These are phyloP conservation scores for Botrytis sinoallii DNA, from an alignment of 2,329 filamentous ascomycete species.

Conservation along the genomic window DNA sequence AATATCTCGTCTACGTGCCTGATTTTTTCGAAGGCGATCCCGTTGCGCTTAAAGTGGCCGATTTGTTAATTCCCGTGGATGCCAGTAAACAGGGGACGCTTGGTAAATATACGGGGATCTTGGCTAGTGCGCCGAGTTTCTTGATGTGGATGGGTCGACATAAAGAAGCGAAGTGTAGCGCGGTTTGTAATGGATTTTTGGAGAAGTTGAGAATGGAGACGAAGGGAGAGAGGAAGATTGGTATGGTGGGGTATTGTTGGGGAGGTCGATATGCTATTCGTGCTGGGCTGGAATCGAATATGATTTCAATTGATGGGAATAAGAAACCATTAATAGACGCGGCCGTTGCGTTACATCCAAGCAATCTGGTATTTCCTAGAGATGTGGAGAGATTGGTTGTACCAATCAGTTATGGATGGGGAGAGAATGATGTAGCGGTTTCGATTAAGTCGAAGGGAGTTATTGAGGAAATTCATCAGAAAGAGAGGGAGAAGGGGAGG, in stretches of 20 bases:
- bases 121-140: slow-evolving; percentile 37
- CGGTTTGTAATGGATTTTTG: slow-evolving; percentile 34
- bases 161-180: slow-evolving; percentile 35
- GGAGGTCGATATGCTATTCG: slow-evolving; percentile 40
- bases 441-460: slow-evolving; percentile 29
- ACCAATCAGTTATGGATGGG: slow-evolving; percentile 38
- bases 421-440: slow-evolving; percentile 34
- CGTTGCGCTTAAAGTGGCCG: slow-evolving; percentile 37
- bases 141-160: slow-evolving; percentile 39
- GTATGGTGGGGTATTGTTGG: slow-evolving; percentile 42
- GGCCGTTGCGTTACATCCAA: slow-evolving; percentile 33
- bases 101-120: slow-evolving; percentile 41
- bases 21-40: slow-evolving; percentile 39
- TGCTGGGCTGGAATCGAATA: slow-evolving; percentile 35
- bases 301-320: slow-evolving; percentile 39
- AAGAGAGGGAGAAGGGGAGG: slow-evolving; percentile 33
- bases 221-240: slow-evolving; percentile 35
- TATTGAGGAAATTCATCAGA: neutral
- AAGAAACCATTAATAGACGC: neutral
- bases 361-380: slow-evolving; percentile 38
- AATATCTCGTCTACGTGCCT: slow-evolving; percentile 38
- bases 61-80: slow-evolving; percentile 40
- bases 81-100: slow-evolving; percentile 38
- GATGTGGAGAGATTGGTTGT: slow-evolving; percentile 38
- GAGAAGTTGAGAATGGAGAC: neutral